Conservation (phyloP, 495 filamentous ascomycete genomes). For the Penicillium arizonense region DNA sequence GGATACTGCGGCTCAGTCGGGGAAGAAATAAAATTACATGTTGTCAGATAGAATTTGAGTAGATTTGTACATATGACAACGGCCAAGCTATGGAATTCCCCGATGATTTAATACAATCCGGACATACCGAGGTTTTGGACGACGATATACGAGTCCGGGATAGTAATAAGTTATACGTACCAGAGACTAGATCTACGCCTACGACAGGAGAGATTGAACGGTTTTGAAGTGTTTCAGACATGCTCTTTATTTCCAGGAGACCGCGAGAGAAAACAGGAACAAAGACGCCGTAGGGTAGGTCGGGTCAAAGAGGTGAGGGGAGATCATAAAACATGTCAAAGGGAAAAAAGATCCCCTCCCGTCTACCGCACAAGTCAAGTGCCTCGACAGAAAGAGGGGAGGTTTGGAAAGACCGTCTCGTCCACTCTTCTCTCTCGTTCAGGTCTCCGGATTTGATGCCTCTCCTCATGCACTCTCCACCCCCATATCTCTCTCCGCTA, state of each 20-base stretch:
- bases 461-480: conserved; percentile 29
- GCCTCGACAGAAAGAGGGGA: conserved; percentile 9
- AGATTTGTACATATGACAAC: not conserved
- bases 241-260: conserved; percentile 40
- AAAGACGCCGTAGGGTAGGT: conserved; percentile 30
- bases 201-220: conserved; percentile 15
- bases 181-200: conserved; percentile 11
- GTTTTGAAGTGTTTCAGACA: conserved; percentile 32
- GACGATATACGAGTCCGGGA: not conserved
- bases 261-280: conserved; percentile 34
- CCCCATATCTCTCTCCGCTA: conserved; percentile 25
- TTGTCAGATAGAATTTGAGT: not conserved
- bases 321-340: conserved; percentile 24
- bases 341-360: conserved; percentile 20
- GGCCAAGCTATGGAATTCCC: too few species aligned
- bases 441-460: conserved; percentile 19
- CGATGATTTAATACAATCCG: not conserved
- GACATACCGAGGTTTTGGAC: not conserved
- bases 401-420: conserved; percentile 17
- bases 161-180: not conserved
- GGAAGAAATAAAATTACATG: conserved; percentile 29
- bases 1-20: conserved; percentile 40
- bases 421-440: conserved; percentile 29
- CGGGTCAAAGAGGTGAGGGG: conserved; percentile 30
- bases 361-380: conserved; percentile 5